A percentile compares a stretch with the other conserved stretches of the same genome.
These are phyloP conservation scores for Peltaster fructicola DNA, from an alignment of 2,329 filamentous ascomycete genomes.

Conservation along the genomic window DNA sequence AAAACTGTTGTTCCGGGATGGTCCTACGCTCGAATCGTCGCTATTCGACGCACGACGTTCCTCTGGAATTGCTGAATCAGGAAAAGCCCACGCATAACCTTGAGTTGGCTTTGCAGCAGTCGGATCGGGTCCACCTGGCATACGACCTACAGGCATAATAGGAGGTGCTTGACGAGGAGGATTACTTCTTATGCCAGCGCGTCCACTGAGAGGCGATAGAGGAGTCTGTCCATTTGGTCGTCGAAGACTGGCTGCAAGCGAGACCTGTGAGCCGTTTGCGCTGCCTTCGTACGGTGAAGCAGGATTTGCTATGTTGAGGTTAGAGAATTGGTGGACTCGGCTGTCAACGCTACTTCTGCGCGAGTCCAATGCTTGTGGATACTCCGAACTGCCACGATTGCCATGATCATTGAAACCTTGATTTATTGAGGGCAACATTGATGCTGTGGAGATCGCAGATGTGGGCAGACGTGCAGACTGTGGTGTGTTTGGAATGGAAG, in stretches of 20 bases:
- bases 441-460: slow-evolving; percentile 16
- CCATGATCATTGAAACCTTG: slow-evolving; percentile 28
- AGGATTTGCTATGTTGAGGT: slow-evolving; percentile 45
- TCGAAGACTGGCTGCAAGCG: slow-evolving; percentile 53
- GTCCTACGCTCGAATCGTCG: slow-evolving; percentile 31
- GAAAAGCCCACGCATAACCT: slow-evolving; percentile 71
- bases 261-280: slow-evolving; percentile 59
- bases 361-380: slow-evolving; percentile 35
- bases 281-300: slow-evolving; percentile 58
- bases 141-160: slow-evolving; percentile 50
- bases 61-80: slow-evolving; percentile 47
- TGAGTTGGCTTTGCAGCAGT: slow-evolving; percentile 61
- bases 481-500: slow-evolving; percentile 25
- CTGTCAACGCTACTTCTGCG: slow-evolving; percentile 67
- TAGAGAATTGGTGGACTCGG: slow-evolving; percentile 55
- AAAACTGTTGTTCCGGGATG: slow-evolving; percentile 57
- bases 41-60: slow-evolving; percentile 31
- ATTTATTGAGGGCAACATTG: slow-evolving; percentile 37
- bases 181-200: slow-evolving; percentile 17
- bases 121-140: slow-evolving; percentile 45
- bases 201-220: slow-evolving; percentile 25
- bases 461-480: slow-evolving; percentile 22
- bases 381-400: slow-evolving; percentile 32
- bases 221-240: slow-evolving; percentile 28
- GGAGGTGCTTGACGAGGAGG: slow-evolving; percentile 50